Evolutionary conservation across 225 moss, liverwort and hornwort genomes (phyloP).

Genomic region (Physcomitrium patens): DNA sequence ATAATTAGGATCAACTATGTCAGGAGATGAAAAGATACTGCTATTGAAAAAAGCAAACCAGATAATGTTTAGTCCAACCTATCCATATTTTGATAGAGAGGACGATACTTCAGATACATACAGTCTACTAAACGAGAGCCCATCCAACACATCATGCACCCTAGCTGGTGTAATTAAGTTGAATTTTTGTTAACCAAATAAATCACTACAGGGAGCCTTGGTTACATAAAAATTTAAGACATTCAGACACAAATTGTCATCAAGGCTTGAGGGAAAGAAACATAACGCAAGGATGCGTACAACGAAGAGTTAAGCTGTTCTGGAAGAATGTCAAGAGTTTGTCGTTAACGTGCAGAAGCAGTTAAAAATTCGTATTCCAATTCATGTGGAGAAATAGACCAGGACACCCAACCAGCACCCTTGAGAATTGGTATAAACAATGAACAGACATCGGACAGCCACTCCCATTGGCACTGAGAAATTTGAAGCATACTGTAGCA

Average conservation of each 20-base stretch:
- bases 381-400: slow-evolving; percentile 23
- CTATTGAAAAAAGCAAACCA: neutral
- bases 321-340: too few species aligned
- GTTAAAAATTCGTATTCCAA: slow-evolving; percentile 11
- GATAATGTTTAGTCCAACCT: slow-evolving; percentile 17
- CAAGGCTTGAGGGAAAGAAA: too few species aligned
- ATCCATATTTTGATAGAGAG: slow-evolving; percentile 27
- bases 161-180: slow-evolving; percentile 11
- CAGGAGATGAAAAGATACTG: slow-evolving; percentile 24
- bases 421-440: slow-evolving; percentile 14
- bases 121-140: slow-evolving; percentile 19
- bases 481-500: neutral
- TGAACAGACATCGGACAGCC: neutral
- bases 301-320: too few species aligned
- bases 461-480: neutral
- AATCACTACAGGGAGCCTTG: too few species aligned
- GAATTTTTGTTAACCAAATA: neutral
- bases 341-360: too few species aligned
- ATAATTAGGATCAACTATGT: slow-evolving; percentile 26
- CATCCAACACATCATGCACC: slow-evolving; percentile 21
- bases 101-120: too few species aligned
- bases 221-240: too few species aligned
- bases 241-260: too few species aligned
- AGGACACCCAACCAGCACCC: slow-evolving; percentile 16
- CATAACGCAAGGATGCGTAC: too few species aligned